Conservation (phyloP, 345 rosid genomes). For the Melastoma malabathricum region DNA sequence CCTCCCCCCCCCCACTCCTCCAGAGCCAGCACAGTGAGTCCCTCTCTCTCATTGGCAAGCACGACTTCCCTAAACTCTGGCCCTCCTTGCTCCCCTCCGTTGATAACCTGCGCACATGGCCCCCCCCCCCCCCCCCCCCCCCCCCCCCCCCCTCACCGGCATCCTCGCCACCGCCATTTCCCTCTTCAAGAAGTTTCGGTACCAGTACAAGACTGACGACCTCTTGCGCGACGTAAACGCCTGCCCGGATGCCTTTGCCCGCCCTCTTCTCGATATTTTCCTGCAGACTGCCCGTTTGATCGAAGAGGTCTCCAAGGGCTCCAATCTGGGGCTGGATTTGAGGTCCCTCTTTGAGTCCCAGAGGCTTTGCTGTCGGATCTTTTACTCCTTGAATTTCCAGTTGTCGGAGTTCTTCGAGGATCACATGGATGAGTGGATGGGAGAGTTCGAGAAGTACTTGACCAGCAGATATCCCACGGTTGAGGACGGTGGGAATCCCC, state of each 20-base stretch:
- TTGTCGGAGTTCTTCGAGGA: slow-evolving; percentile 95
- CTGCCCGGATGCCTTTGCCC: slow-evolving; percentile 58
- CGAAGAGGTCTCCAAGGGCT: slow-evolving; percentile 39
- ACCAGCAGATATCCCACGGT: slow-evolving; percentile 42
- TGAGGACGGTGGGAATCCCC: slow-evolving; percentile 22
- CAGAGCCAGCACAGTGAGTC: slow-evolving; percentile 95
- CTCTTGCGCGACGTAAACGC: slow-evolving; percentile 70
- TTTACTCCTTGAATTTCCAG: slow-evolving; percentile 72
- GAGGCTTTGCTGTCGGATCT: slow-evolving; percentile 76
- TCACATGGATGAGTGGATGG: slow-evolving; percentile 92
- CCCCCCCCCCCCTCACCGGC: slow-evolving; percentile 67
- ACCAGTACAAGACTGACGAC: slow-evolving; percentile 70
- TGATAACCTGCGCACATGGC: slow-evolving; percentile 37
- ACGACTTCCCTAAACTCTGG: slow-evolving; percentile 86
- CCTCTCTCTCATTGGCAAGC: slow-evolving; percentile 74
- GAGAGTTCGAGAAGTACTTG: slow-evolving; percentile 66
- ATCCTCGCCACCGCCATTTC: slow-evolving; percentile 87
- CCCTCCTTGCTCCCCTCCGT: slow-evolving; percentile 69
- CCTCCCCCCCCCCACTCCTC: slow-evolving; percentile 59
- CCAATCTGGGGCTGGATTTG: slow-evolving; percentile 30
- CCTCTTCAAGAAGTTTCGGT: slow-evolving; percentile 73
- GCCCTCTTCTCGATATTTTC: slow-evolving; percentile 59
- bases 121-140: slow-evolving; percentile 25
- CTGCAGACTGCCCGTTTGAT: slow-evolving; percentile 48
- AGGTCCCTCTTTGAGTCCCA: slow-evolving; percentile 70